Evolutionary conservation across 2,329 filamentous ascomycete species (phyloP).

Genomic region (Clonostachys rosea): DNA sequence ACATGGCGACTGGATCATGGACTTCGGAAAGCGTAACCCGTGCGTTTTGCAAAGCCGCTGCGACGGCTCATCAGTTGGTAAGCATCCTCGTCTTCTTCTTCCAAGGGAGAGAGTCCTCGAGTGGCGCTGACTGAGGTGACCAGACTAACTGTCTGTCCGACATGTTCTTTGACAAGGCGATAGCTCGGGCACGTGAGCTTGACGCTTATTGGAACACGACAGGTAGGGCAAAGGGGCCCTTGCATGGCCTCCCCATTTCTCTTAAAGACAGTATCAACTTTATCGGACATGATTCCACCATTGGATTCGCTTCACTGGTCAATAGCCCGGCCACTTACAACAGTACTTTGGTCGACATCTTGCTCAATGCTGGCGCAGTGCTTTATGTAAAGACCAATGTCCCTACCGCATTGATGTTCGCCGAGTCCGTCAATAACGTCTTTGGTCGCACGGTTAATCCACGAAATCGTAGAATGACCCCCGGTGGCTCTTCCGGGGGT

Average conservation of each 20-base stretch:
- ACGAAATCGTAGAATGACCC: conserved; percentile 51
- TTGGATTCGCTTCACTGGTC: conserved; percentile 53
- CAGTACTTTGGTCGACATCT: conserved; percentile 49
- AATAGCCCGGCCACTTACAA: conserved; percentile 44
- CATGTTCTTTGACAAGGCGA: conserved; percentile 47
- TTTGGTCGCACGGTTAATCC: conserved; percentile 62
- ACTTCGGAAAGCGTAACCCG: conserved; percentile 4
- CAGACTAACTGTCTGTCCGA: conserved; percentile 44
- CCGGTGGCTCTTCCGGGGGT: conserved; percentile 63
- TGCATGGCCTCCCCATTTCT: conserved; percentile 55
- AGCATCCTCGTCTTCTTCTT: too few species aligned
- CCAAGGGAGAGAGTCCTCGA: too few species aligned
- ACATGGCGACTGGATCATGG: conserved; percentile 27
- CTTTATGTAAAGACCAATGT: conserved; percentile 68
- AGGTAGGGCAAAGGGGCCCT: conserved; percentile 37
- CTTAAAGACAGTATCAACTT: conserved; percentile 53
- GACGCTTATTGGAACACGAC: background rate
- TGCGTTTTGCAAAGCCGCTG: conserved; percentile 10
- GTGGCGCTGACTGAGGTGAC: too few species aligned
- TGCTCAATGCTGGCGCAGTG: conserved; percentile 56
- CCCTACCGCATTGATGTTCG: conserved; percentile 45
- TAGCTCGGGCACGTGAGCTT: conserved; percentile 35
- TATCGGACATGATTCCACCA: conserved; percentile 42
- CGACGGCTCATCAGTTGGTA: conserved; percentile 24
- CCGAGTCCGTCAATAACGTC: conserved; percentile 47